Evolutionary conservation across 805 yeast genomes (phyloP), one percentile per base, ranked within the genome.

Genomic region (Teunomyces barrocoloradensis): DNA sequence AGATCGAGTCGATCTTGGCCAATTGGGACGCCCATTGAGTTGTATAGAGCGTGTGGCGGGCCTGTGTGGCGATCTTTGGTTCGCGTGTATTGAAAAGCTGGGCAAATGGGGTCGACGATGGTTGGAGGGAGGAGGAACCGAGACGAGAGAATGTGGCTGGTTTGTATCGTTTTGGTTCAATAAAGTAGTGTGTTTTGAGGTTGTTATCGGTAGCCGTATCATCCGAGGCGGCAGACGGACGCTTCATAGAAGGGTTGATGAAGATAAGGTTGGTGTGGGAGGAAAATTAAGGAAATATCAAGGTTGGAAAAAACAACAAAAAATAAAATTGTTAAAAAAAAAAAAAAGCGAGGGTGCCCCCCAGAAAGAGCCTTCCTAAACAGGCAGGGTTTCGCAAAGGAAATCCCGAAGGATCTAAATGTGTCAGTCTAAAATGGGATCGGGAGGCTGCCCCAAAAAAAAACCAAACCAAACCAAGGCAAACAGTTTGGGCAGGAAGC

Each of bases 121-220:
- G 37, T 5, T 12, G 27, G 18, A 42, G 21, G 6, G 37, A 11
- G 9, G 37, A 11, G 5, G 35, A 9, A 10, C 35, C 34, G 21
- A 30, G 15, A n/a, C 20, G 40, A 18, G 28, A 20, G 13, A 33
- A 33, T 18, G 13, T 20, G 42, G 44, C 44, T 7, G 60, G 52
- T 7, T 18, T 21, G 27, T 17, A 12, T 17, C 44, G 38, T 20
- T 45, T 47, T 6, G 49, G 48, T 11, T 49, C 53, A 7, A 68
- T 39, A 43, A 65, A 56, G 53, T 71, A 71, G 51, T 66, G 72
- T 0, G 75, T 63, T 52, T 67, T 64, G 43, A 65, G 73, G 20
- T 54, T 45, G 46, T 63, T 40, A 5, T 51, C 50, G 7, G 38
- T 35, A 13, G 11, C 17, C 18, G 29, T 20, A 18, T 35, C 34